Percentiles rank a stretch among this genome's conserved stretches.
Evolutionary conservation across 2,329 filamentous ascomycete genomes (phyloP).

Genomic region (Curvularia eragrostidis): DNA sequence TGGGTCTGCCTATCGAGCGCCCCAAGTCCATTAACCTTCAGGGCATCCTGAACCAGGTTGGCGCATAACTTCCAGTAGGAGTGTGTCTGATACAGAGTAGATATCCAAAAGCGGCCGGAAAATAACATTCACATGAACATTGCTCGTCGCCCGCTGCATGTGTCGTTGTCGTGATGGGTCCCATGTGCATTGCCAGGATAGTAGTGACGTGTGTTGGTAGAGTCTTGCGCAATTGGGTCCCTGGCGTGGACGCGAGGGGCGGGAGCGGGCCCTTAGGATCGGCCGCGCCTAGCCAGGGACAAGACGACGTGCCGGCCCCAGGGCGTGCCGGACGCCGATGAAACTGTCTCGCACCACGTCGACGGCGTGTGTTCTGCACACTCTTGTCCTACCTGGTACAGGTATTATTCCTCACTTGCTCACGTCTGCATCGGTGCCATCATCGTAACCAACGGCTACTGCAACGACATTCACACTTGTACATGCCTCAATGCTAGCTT

Average conservation of each 20-base stretch:
- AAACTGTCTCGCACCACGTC: conserved; percentile 24
- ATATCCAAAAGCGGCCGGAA: background rate
- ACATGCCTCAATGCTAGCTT: conserved; percentile 14
- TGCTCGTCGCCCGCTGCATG: too few species aligned
- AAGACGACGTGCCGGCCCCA: conserved; percentile 15
- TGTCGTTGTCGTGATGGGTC: background rate
- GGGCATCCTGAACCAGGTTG: conserved; percentile 73
- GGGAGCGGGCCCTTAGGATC: conserved; percentile 17
- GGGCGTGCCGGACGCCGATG: conserved; percentile 5
- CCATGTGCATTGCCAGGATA: too few species aligned
- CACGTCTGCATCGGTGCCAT: background rate
- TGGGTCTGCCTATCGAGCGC: conserved; percentile 94
- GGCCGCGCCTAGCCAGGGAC: conserved; percentile 21
- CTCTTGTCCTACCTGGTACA: background rate
- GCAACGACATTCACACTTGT: conserved; percentile 3
- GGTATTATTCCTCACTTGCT: background rate
- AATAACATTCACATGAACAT: background rate
- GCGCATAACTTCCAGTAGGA: conserved; percentile 26
- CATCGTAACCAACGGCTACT: background rate
- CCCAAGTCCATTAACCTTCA: conserved; percentile 97
- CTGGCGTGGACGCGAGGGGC: background rate
- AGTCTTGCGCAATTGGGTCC: conserved; percentile 3
- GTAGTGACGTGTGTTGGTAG: background rate
- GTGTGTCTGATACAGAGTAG: background rate
- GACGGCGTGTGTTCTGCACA: conserved; percentile 11